phyloP scores from a whole-genome alignment of 2,329 filamentous ascomycete genomes.

The Penicillium sp. region DNA sequence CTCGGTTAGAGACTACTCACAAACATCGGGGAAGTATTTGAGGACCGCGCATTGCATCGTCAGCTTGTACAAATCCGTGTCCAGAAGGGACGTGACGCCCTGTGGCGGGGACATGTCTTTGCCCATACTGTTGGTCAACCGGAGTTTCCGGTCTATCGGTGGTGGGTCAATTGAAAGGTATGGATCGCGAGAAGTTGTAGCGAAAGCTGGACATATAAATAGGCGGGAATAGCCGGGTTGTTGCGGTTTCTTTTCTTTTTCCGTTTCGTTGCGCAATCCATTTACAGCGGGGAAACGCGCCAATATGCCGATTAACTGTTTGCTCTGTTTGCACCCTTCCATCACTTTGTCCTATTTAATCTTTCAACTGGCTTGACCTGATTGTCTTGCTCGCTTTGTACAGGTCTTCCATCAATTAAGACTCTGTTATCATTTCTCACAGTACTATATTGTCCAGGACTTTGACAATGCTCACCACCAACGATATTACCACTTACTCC shows the following conservation, averaged over 20 bases:
- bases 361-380: neutral
- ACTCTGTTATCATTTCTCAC: neutral
- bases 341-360: too few species aligned
- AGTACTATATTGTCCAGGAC: neutral
- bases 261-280: neutral
- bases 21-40: constrained; percentile 77
- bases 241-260: neutral
- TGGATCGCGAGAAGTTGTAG: neutral
- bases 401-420: neutral
- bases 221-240: neutral
- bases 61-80: constrained; percentile 89
- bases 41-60: constrained; percentile 98
- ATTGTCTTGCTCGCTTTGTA: neutral
- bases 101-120: constrained; percentile 48
- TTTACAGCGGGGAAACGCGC: constrained; percentile 4
- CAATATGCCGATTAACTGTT: constrained; percentile 6
- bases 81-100: constrained; percentile 77
- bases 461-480: neutral
- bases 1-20: constrained; percentile 33
- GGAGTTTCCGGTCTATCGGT: constrained; percentile 1
- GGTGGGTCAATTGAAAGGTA: neutral
- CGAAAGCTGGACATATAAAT: neutral
- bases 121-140: constrained; percentile 23
- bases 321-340: constrained; percentile 1
- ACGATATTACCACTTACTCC: neutral